Base-by-base conservation (phyloP, 768 basidiomycete species). In the Rhizopogon vulgaris region DNA sequence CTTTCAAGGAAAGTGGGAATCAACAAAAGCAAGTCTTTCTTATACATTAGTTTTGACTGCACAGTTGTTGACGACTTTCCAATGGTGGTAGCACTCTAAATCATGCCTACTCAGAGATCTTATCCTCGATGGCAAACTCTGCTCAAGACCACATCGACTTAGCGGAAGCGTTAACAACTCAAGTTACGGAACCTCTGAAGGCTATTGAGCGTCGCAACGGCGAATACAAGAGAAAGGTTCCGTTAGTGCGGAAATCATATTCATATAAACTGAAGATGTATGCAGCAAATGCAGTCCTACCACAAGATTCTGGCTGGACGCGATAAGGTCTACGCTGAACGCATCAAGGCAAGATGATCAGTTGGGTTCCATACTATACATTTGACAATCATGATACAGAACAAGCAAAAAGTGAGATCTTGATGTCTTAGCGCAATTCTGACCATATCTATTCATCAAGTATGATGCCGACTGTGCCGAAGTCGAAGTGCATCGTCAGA, bases 381-480 rank as follows among this genome's bases (percentile, higher is more conserved):
- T 34, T 28, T 48, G 41, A 34, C 17, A 25, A 28, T 25, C 36
- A 27, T 49, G 46, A 47, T 37, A n/a, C 51, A 66, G 64, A 63
- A 52, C 50, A 71, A 69, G 52, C 62, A 60, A 52, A 72, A 69
- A 63, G 69, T 56, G 53, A 25, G 58, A 51, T 49, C 48, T 36
- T 18, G 45, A 25, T 25, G 7, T 36, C 25, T 30, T 57, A 48
- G 42, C 3, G n/a, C 24, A 34, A 34, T 46, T 61, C 45, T 58
- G 49, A 46, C 9, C 45, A 34, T 9, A 22, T 9, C 11, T 14
- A 15, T 46, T 18, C 30, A 45, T 30, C 40, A 56, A 92, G 90
- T 92, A 92, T 60, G 85, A 91, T 58, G 84, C 83, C 27, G 83
- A 89, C 58, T 92, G 90, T 63, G 61, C 62, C 14, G 88, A 90